phyloP scores from a whole-genome alignment of 495 filamentous ascomycete genomes.

The Schizothecium vesticola region DNA sequence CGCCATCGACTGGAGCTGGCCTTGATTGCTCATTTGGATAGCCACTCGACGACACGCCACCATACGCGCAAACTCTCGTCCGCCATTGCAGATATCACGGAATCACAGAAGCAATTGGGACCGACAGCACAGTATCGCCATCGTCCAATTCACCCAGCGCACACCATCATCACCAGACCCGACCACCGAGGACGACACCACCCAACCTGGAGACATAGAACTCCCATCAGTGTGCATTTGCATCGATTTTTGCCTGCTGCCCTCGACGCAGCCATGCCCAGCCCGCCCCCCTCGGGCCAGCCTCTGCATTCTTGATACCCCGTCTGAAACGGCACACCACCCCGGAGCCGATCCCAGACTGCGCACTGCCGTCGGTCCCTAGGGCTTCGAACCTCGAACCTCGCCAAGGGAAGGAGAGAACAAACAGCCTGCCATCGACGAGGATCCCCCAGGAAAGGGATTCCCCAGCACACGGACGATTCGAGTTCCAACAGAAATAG shows the following conservation, averaged over 20 bases:
- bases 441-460: conserved; percentile 22
- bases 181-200: no score
- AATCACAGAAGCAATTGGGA: neutral
- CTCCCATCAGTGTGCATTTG: no score
- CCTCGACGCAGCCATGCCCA: conserved; percentile 22
- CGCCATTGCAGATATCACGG: neutral
- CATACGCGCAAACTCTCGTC: neutral
- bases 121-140: neutral
- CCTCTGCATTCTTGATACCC: conserved; percentile 35
- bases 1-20: neutral
- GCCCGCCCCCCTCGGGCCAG: conserved; percentile 13
- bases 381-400: no score
- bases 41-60: neutral
- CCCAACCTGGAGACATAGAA: no score
- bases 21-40: neutral
- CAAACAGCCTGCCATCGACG: conserved; percentile 19
- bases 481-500: conserved; percentile 13
- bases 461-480: neutral
- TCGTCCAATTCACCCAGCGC: neutral
- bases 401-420: neutral
- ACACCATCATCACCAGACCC: neutral
- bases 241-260: conserved; percentile 10
- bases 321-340: conserved; percentile 31
- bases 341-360: conserved; percentile 18
- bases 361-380: conserved; percentile 10